Base-by-base conservation (phyloP, 2,329 filamentous ascomycete genomes). In the Penicillium carneum region DNA sequence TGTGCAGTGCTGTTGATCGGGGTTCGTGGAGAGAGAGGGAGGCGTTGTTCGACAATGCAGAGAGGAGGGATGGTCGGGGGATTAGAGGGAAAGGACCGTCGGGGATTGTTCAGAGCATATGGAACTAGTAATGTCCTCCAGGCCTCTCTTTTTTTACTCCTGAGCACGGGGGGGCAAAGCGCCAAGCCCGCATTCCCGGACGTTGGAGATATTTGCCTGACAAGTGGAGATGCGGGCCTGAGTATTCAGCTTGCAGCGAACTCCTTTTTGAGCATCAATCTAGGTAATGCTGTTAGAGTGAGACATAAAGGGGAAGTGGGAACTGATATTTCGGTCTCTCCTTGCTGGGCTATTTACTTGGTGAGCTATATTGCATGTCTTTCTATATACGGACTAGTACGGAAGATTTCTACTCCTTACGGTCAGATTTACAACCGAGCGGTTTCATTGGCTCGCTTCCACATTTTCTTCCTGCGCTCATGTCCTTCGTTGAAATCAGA, bases 381-480 rank as follows among this genome's bases (percentile, higher is more conserved):
- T 52, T 52, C 10, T 31, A 41, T 49, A 12, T 49, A 49, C 33
- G 14, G 14, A n/a, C 8, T 23, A 49, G 47, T 16, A 6, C 31
- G 23, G 23, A 26, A 1, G 23, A 26, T 1, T 26, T 46, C 43
- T 38, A 23, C 12, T 43, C 36, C 26, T 47, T 50, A 36, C 53
- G 3, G 31, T 39, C 18, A 26, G 0, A 39, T 38, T 50, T 47
- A 60, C 34, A 62, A 39, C 4, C 46, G 57, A 4, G 67, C 71
- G 4, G 57, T 58, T 48, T 74, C 76, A 68, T 87, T 88, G 23
- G 81, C 70, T 51, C 80, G 77, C 69, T 74, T 76, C 86, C 86
- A 88, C 84, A 87, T 86, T 8, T 76, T 75, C 73, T 85, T 87
- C 50, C 86, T 79, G 62, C 78, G 74, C 68, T 87, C 81, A 69